Evolutionary conservation across 108 stramenopile genomes (phyloP).

Genomic region (Chaetoceros muelleri): DNA sequence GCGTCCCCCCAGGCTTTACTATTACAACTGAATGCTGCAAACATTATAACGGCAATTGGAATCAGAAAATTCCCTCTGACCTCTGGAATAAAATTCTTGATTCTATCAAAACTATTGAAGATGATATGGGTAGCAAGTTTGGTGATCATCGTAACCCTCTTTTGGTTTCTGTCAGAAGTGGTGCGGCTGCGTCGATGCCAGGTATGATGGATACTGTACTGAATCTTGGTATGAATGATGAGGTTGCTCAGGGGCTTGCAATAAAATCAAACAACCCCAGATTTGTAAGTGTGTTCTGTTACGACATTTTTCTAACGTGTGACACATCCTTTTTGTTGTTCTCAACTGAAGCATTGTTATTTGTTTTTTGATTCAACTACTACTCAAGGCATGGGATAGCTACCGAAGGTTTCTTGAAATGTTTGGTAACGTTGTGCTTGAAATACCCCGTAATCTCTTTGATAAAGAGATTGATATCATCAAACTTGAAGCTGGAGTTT

Average conservation of each 20-base stretch:
- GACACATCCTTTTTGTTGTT: too few relatives aligned
- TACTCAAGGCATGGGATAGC: conserved; percentile 70
- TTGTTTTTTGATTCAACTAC: too few relatives aligned
- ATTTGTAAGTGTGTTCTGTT: too few relatives aligned
- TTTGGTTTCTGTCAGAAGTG: conserved; percentile 48
- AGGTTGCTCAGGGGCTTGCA: conserved; percentile 56
- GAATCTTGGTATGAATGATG: conserved; percentile 76
- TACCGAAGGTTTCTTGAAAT: conserved; percentile 80
- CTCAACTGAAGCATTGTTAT: too few relatives aligned
- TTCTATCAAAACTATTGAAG: conserved; percentile 23
- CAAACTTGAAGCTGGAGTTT: conserved; percentile 31
- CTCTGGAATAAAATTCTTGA: conserved; percentile 31
- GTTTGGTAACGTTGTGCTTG: conserved; percentile 77
- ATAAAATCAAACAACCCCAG: conserved; percentile 55
- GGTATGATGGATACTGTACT: conserved; percentile 78
- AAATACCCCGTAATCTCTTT: conserved; percentile 63
- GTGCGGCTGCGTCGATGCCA: conserved; percentile 59
- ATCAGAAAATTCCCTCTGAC: conserved; percentile 36
- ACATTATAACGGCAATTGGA: conserved; percentile 25
- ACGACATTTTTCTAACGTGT: too few relatives aligned
- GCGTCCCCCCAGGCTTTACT: conserved; percentile 75
- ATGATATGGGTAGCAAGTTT: conserved; percentile 45
- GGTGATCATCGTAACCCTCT: conserved; percentile 51
- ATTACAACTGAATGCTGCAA: conserved; percentile 46
- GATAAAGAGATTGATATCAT: conserved; percentile 49